phyloP scores from a whole-genome alignment of 129 eudicot genomes.

The Rutidosis leptorrhynchoides region DNA sequence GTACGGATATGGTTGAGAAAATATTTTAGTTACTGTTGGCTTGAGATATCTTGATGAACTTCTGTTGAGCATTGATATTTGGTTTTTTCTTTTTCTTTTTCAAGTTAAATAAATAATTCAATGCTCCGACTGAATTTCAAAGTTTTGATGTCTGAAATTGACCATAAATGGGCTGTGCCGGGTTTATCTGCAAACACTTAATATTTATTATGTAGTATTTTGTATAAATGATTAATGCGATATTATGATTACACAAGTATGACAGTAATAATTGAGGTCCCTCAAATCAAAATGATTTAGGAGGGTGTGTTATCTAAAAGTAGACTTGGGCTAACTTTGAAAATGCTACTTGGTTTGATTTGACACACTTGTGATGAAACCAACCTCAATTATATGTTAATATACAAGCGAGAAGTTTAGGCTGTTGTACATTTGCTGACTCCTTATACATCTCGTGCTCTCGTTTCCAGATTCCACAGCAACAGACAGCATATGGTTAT shows the following conservation, averaged over 20 bases:
- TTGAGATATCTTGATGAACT: no score
- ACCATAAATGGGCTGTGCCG: background rate
- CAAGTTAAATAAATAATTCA: background rate
- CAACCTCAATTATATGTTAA: no score
- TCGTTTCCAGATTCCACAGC: slow-evolving; percentile 33
- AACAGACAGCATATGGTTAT: slow-evolving; percentile 49
- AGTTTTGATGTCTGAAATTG: background rate
- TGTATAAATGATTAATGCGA: background rate
- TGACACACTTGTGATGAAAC: no score
- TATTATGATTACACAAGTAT: background rate
- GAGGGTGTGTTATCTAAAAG: background rate
- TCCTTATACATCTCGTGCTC: background rate
- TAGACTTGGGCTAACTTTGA: background rate
- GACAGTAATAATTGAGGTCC: background rate
- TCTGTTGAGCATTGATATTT: background rate
- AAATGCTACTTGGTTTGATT: no score
- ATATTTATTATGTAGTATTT: background rate
- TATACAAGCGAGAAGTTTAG: no score
- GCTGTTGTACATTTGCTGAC: no score
- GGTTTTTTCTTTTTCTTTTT: no score
- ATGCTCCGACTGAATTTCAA: background rate
- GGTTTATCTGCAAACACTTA: background rate
- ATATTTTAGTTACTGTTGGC: no score
- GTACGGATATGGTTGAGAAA: no score
- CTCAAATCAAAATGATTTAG: background rate